Percentiles rank a stretch among this genome's conserved stretches.
These are phyloP conservation scores for Rhodamnia argentea DNA, from an alignment of 345 rosid species.

Conservation along the genomic window DNA sequence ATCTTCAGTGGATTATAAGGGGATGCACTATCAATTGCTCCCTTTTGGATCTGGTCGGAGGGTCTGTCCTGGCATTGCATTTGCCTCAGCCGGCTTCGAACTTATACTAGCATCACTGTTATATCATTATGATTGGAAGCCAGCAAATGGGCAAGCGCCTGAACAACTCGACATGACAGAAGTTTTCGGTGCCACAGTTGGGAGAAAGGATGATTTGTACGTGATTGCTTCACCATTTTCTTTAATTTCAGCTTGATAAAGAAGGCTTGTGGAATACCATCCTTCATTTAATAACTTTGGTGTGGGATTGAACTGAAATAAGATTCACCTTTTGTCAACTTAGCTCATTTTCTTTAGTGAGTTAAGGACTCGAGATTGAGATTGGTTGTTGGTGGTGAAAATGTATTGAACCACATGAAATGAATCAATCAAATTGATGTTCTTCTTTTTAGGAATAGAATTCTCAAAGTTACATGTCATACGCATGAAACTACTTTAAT, in stretches of 20 bases:
- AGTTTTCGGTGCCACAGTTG: not conserved
- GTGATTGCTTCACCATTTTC: not conserved
- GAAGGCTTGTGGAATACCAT: not conserved
- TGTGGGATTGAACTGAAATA: not conserved
- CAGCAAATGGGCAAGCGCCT: not conserved
- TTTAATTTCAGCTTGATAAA: not conserved
- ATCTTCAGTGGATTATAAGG: constrained; percentile 2
- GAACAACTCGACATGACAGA: constrained; percentile 1
- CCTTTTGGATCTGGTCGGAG: constrained; percentile 14
- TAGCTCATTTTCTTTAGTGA: no score
- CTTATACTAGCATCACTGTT: not conserved
- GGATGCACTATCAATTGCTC: constrained; percentile 1
- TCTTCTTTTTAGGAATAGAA: not conserved
- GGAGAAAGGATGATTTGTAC: not conserved
- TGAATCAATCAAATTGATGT: not conserved
- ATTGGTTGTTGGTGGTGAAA: not conserved
- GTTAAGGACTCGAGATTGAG: no score
- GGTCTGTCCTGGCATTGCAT: constrained; percentile 5
- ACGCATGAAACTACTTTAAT: no score
- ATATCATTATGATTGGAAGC: constrained; percentile 5
- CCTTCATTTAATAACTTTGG: not conserved
- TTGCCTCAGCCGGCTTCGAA: not conserved
- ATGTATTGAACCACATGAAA: not conserved
- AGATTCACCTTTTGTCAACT: not conserved
- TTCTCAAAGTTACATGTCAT: not conserved